Percentiles rank a stretch among this genome's conserved stretches.
Conservation (phyloP, 1,284 basidiomycete genomes). For the Wolfiporia cocos region DNA sequence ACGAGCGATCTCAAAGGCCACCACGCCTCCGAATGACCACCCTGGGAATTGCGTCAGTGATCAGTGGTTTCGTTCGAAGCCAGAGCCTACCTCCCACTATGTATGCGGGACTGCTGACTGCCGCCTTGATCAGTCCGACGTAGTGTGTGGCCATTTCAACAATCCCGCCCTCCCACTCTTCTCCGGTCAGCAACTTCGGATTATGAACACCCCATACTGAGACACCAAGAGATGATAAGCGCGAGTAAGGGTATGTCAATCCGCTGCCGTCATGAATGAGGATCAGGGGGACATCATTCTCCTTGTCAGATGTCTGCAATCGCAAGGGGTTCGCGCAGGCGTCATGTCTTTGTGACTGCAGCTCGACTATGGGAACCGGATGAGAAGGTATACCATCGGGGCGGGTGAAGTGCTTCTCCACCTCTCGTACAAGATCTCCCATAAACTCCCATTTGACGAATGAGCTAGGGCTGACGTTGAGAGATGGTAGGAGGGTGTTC, state of each 20-base stretch:
- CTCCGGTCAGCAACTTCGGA: constrained; percentile 39
- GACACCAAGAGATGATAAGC: constrained; percentile 40
- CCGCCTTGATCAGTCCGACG: constrained; percentile 30
- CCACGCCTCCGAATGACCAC: constrained; percentile 74
- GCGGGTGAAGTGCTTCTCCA: neutral
- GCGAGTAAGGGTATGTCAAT: constrained; percentile 43
- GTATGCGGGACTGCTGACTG: constrained; percentile 27
- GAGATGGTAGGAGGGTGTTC: constrained; percentile 27
- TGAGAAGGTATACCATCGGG: neutral
- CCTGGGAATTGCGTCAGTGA: constrained; percentile 31
- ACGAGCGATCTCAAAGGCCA: constrained; percentile 58
- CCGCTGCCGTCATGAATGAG: constrained; percentile 73
- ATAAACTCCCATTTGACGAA: constrained; percentile 21
- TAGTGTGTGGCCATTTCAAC: constrained; percentile 50
- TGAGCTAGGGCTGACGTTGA: constrained; percentile 26
- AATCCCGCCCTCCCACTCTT: constrained; percentile 40
- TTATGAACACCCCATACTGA: constrained; percentile 57
- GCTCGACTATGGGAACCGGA: constrained; percentile 8
- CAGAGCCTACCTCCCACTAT: constrained; percentile 52
- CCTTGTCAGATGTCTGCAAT: too few relatives aligned
- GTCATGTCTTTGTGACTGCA: neutral
- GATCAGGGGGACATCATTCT: constrained; percentile 37
- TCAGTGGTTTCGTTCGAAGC: neutral
- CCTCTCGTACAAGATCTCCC: constrained; percentile 9
- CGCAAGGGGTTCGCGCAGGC: neutral